Percentiles rank a stretch among this genome's conserved stretches.
phyloP scores from a whole-genome alignment of 1,139 yeast species.

The Magnusiomyces fungicola region DNA sequence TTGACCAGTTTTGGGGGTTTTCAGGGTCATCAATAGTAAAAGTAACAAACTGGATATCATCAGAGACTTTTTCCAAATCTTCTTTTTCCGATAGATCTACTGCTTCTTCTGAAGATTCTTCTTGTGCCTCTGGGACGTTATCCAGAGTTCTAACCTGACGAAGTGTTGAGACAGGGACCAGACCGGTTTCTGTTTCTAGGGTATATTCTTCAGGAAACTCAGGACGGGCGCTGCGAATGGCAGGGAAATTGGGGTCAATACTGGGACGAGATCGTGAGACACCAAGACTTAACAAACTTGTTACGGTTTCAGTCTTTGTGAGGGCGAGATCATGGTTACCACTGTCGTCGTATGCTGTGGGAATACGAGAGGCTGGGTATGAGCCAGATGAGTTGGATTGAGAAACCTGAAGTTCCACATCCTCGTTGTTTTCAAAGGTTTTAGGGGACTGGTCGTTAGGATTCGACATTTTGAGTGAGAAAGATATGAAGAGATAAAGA shows the following conservation, averaged over 20 bases:
- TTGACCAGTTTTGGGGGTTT: conserved; percentile 81
- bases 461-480: too few relatives aligned
- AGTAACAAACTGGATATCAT: conserved; percentile 75
- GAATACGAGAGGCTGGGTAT: conserved; percentile 3
- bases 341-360: conserved; percentile 17
- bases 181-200: conserved; percentile 77
- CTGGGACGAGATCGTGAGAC: conserved; percentile 44
- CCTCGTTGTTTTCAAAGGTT: not conserved
- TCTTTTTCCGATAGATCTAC: conserved; percentile 16
- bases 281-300: conserved; percentile 59
- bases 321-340: conserved; percentile 30
- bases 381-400: not conserved
- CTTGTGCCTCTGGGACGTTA: not conserved
- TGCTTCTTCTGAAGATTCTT: not conserved
- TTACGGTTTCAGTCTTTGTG: conserved; percentile 56
- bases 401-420: not conserved
- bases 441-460: not conserved
- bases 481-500: too few relatives aligned
- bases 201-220: conserved; percentile 91
- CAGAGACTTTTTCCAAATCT: conserved; percentile 23
- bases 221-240: conserved; percentile 38
- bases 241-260: conserved; percentile 55
- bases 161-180: conserved; percentile 71
- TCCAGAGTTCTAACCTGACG: conserved; percentile 32
- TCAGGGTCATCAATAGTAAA: conserved; percentile 70